These are phyloP conservation scores for Erythrobasidium yunnanense DNA, from an alignment of 768 basidiomycete genomes.

Conservation along the genomic window DNA sequence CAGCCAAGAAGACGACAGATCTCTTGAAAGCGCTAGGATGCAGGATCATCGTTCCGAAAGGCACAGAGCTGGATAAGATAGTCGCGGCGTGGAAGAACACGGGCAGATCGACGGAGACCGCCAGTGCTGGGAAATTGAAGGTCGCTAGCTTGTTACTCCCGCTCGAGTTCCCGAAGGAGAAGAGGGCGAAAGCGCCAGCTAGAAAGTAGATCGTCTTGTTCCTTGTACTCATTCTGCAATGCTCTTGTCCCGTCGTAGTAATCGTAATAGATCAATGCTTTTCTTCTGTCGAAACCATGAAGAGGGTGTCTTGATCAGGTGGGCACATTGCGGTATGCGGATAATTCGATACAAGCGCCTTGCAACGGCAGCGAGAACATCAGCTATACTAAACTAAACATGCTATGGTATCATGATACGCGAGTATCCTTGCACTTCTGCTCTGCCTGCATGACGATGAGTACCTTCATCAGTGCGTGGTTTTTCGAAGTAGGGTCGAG, in stretches of 20 bases:
- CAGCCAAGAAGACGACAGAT: background rate
- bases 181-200: constrained; percentile 28
- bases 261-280: too few species aligned
- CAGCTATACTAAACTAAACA: background rate
- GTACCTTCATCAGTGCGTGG: too few species aligned
- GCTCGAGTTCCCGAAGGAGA: constrained; percentile 66
- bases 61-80: constrained; percentile 10
- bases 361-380: background rate
- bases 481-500: too few species aligned
- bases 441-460: too few species aligned
- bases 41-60: background rate
- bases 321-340: too few species aligned
- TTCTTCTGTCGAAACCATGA: too few species aligned
- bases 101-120: background rate
- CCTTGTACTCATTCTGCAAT: too few species aligned
- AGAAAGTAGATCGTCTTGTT: background rate
- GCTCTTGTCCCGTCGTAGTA: too few species aligned
- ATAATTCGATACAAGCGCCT: too few species aligned
- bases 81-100: background rate
- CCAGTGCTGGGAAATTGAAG: constrained; percentile 46
- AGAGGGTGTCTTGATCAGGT: too few species aligned
- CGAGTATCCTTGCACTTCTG: constrained; percentile 13
- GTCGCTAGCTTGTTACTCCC: constrained; percentile 66
- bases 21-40: constrained; percentile 14
- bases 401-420: constrained; percentile 9